Base-by-base conservation (phyloP, 352 stramenopile species). In the Phytopythium montanum region DNA sequence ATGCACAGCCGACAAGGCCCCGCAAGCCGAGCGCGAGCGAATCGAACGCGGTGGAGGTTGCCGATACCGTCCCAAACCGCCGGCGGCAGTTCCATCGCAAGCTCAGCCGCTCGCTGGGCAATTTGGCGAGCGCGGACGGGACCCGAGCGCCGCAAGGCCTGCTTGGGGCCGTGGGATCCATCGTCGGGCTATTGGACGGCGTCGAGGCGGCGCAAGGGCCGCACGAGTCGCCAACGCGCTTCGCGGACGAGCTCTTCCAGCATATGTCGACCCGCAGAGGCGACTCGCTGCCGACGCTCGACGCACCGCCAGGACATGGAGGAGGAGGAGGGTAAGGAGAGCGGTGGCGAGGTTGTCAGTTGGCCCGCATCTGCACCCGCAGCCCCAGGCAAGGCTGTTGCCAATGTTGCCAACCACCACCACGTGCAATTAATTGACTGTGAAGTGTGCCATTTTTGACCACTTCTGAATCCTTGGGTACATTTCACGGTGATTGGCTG, bases 231-330 rank as follows among this genome's bases (percentile, higher is more conserved):
- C 67, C 67, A 1, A 74, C 67, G 19, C 56, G 60, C 1, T 74
- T 71, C 52, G 67, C 67, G 5, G 68, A 75, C 28, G 50, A 56
- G 34, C 64, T 72, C 10, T 71, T 70, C 50, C 41, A 52, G 18
- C 31, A 55, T 2, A 26, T n/a, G n/a, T n/a, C n/a, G n/a, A n/a
- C n/a, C n/a, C n/a, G n/a, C n/a, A n/a, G n/a, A n/a, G n/a, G n/a
- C n/a, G n/a, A n/a, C n/a, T n/a, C n/a, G n/a, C n/a, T n/a, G n/a
- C n/a, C n/a, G n/a, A n/a, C n/a, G n/a, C n/a, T n/a, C n/a, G n/a
- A n/a, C n/a, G n/a, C n/a, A n/a, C n/a, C n/a, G n/a, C n/a, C n/a
- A n/a, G n/a, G n/a, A n/a, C n/a, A n/a, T n/a, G n/a, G n/a, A n/a
- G n/a, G n/a, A n/a, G n/a, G n/a, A n/a, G n/a, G n/a, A n/a, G n/a